These are phyloP conservation scores for Rubia peregrina DNA, from an alignment of 305 asterid species.

Conservation along the genomic window DNA sequence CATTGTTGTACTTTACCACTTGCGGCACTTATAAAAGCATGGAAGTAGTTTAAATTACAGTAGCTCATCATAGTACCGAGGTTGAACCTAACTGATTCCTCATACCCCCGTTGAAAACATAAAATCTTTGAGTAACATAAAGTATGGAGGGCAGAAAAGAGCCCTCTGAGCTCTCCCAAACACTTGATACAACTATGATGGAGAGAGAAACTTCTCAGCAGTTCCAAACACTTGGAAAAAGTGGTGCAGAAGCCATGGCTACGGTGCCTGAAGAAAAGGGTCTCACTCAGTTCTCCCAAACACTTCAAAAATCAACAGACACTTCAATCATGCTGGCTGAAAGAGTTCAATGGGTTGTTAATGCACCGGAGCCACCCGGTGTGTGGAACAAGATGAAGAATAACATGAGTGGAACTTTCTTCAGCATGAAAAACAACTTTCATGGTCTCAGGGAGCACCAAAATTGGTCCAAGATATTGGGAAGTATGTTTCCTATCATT, in stretches of 20 bases:
- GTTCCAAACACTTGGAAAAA: conserved; percentile 1
- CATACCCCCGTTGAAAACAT: neutral
- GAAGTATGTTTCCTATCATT: conserved; percentile 28
- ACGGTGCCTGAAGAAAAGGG: conserved; percentile 12
- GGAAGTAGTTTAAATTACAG: neutral
- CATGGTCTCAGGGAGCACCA: conserved; percentile 12
- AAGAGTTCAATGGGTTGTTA: conserved; percentile 28
- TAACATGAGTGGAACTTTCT: conserved; percentile 10
- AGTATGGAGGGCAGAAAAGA: conserved; percentile 16
- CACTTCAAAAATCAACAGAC: conserved; percentile 29
- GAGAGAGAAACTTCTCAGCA: conserved; percentile 1
- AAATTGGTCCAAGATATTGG: conserved; percentile 8
- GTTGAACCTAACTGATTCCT: neutral
- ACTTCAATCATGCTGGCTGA: conserved; percentile 5
- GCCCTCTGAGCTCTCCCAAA: conserved; percentile 14
- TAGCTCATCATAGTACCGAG: neutral
- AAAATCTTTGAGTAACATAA: neutral
- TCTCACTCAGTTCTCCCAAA: conserved; percentile 28
- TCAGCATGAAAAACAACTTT: conserved; percentile 10
- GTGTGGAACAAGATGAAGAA: conserved; percentile 7
- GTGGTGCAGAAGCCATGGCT: neutral
- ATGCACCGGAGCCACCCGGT: conserved; percentile 35
- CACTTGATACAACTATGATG: conserved; percentile 4
- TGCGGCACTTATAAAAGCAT: conserved; percentile 8
- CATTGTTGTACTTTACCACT: neutral